These are phyloP conservation scores for Claviceps digitariae DNA, from an alignment of 2,329 filamentous ascomycete species.

Conservation along the genomic window DNA sequence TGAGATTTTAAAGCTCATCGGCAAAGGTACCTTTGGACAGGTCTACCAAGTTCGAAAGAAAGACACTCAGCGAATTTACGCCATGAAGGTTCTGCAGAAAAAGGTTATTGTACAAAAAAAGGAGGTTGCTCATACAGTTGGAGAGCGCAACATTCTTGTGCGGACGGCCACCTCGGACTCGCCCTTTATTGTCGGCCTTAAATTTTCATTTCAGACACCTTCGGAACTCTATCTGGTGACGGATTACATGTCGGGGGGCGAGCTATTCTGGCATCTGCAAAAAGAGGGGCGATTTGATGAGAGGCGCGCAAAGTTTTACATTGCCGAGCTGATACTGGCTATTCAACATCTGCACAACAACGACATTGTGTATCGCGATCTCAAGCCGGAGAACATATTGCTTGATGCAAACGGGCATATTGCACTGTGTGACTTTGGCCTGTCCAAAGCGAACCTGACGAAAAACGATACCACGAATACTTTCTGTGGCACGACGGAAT, in stretches of 20 bases:
- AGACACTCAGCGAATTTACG: conserved; percentile 90
- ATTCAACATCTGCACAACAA: conserved; percentile 92
- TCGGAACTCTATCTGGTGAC: conserved; percentile 97
- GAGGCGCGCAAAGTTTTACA: conserved; percentile 94
- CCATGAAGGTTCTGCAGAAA: conserved; percentile 98
- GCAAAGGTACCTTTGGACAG: conserved; percentile 95
- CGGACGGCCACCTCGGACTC: conserved; percentile 92
- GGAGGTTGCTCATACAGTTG: conserved; percentile 92
- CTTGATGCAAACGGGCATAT: conserved; percentile 96
- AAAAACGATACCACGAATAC: conserved; percentile 98
- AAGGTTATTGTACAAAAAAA: conserved; percentile 99
- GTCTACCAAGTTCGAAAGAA: conserved; percentile 98
- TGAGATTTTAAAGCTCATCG: conserved; percentile 88
- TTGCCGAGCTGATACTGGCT: conserved; percentile 89
- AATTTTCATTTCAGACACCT: conserved; percentile 97
- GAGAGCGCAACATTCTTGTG: conserved; percentile 93
- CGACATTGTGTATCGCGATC: conserved; percentile 93
- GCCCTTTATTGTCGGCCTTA: conserved; percentile 92
- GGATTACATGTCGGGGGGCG: conserved; percentile 98
- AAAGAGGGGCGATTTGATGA: conserved; percentile 95
- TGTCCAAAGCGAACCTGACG: conserved; percentile 93
- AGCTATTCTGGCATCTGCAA: conserved; percentile 97
- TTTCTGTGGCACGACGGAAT: conserved; percentile 96
- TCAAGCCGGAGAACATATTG: conserved; percentile 96
- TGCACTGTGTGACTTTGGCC: conserved; percentile 89